These are phyloP conservation scores for Gnomoniopsis smithogilvyi DNA, from an alignment of 2,329 filamentous ascomycete species.

Conservation along the genomic window DNA sequence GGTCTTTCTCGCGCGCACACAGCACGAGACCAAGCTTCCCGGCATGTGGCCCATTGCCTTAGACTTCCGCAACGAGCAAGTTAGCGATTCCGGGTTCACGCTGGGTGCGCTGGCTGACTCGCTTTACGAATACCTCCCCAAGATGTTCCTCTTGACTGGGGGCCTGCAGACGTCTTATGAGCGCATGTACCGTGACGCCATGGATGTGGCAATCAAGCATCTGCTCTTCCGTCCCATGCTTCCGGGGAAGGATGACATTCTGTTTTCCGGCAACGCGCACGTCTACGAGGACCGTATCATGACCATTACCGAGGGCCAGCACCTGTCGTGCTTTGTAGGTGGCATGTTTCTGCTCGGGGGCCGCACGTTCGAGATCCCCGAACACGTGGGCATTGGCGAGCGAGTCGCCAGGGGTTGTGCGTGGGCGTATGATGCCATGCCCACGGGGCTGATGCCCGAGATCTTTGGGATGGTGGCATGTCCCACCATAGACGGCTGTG, in stretches of 20 bases:
- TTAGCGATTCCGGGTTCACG: conserved; percentile 40
- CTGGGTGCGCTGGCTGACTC: conserved; percentile 54
- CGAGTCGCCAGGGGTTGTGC: conserved; percentile 53
- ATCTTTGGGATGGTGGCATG: conserved; percentile 46
- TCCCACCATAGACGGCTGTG: conserved; percentile 26
- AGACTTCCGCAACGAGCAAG: conserved; percentile 51
- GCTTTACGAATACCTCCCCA: conserved; percentile 58
- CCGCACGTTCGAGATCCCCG: conserved; percentile 40
- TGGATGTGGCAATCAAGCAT: conserved; percentile 57
- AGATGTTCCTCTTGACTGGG: conserved; percentile 63
- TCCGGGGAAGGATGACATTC: conserved; percentile 57
- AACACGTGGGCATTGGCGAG: conserved; percentile 44
- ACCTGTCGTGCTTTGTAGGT: conserved; percentile 46
- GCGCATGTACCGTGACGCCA: conserved; percentile 59
- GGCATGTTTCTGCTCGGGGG: conserved; percentile 46
- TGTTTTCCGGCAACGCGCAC: conserved; percentile 50
- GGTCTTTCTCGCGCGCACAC: conserved; percentile 63
- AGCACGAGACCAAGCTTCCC: conserved; percentile 67
- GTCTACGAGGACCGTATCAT: conserved; percentile 23
- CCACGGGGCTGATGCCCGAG: conserved; percentile 58
- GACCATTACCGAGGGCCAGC: conserved; percentile 34
- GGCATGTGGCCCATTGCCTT: conserved; percentile 72
- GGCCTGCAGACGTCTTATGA: conserved; percentile 60
- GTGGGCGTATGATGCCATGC: conserved; percentile 54
- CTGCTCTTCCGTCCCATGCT: conserved; percentile 70